Base-by-base conservation (phyloP, 805 yeast species). In the Candida pseudoglaebosa region DNA sequence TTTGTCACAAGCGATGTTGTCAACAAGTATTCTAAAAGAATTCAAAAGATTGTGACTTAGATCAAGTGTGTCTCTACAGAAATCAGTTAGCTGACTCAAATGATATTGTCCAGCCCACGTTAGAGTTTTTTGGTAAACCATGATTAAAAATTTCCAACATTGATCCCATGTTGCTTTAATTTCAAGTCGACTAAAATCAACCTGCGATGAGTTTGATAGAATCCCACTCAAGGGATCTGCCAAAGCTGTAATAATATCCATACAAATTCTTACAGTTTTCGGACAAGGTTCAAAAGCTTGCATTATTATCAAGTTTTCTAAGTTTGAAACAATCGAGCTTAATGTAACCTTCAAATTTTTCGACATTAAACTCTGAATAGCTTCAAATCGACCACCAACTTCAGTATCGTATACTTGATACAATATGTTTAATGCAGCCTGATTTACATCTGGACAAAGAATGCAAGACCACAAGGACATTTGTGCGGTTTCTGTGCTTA, bases 41-140 rank as follows among this genome's bases (percentile, higher is more conserved):
- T 74, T 80, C n/a, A 90, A 56, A 24, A 90, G 62, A 2, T 71
- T 58, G 44, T 82, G 80, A 42, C 95, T 82, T 22, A 86, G 67
- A 48, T 90, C 96, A 36, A 91, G 68, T 0, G 87, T 81, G 53
- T 88, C 96, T 56, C 95, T 75, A 2, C 96, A 85, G 49, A 88
- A 90, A 40, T 89, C 95, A 31, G 82, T 74, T 49, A 87, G 66
- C 36, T 73, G 74, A 0, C 70, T 66, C 15, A 75, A 66, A 20
- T 75, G 75, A 49, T 79, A 82, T 26, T 64, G 60, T 2, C 71
- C 60, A 0, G 96, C 88, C 99, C 99, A 91, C 3, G 57, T 57
- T 10, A 84, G 62, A 1, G 95, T 86, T 39, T 76, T 73, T 30
- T 68, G 66, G 47, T 84, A 86, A 2, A 87, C 75, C 69, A 80